Evolutionary conservation across 495 filamentous ascomycete genomes (phyloP), one percentile per base, ranked within the genome.

Genomic region (Thozetella sp.): DNA sequence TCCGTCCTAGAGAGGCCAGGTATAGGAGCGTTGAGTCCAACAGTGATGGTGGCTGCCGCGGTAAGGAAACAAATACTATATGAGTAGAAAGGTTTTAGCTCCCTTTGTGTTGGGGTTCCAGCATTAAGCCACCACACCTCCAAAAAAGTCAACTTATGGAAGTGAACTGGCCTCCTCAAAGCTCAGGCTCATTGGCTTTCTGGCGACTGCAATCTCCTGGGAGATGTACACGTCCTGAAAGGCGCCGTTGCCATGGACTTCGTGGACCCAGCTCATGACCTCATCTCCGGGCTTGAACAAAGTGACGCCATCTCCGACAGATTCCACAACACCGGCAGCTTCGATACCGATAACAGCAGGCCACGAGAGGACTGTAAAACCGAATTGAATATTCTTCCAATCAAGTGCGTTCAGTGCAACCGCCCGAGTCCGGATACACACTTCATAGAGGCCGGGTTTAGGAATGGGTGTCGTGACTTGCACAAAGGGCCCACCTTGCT

Each of bases 101-200:
- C n/a, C n/a, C n/a, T n/a, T n/a, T n/a, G n/a, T n/a, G n/a, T n/a
- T n/a, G n/a, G n/a, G n/a, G 30, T 25, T 30, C 15, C 15, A 17
- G 20, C 19, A 53, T 17, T 13, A 22, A 19, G 26, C 26, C 3
- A 27, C 20, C 17, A 19, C 19, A 19, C 10, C 30, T 12, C 2
- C 13, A 22, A 17, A 19, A 12, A 25, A 46, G 19, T n/a, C n/a
- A n/a, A 61, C 67, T 60, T 62, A 80, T 76, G 76, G 71, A 13
- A 76, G 62, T 12, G 79, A 74, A 19, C 74, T 70, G 3, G 80
- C 77, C 24, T 80, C 69, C 53, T 71, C 74, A 57, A 80, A 77
- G n/a, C 23, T 60, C 63, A 64, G 61, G 15, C 15, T 22, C 2
- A 23, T 62, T 1, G 80, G 80, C 55, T 80, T 82, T 60, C 71